Conservation (phyloP, 352 stramenopile species). For the Lagenidium sp. region DNA sequence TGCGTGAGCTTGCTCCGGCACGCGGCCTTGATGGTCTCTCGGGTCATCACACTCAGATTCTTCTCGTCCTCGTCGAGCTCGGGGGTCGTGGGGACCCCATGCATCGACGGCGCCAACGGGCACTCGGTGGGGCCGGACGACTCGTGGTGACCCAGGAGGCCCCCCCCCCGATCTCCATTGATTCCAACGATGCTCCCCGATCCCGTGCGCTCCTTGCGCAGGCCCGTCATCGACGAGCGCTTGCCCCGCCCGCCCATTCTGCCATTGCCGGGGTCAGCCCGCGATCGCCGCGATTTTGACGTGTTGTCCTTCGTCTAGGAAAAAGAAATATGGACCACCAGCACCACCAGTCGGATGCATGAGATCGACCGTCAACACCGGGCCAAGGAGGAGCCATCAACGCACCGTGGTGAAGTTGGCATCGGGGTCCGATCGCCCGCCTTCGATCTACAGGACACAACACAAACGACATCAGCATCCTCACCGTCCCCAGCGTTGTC, state of each 20-base stretch:
- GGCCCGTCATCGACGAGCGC: not conserved
- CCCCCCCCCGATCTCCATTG: not conserved
- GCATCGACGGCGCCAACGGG: too few species aligned
- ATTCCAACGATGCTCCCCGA: not conserved
- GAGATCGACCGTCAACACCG: not conserved
- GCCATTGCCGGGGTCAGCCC: not conserved
- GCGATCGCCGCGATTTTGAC: slow-evolving; percentile 5
- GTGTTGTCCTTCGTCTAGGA: not conserved
- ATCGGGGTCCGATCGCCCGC: slow-evolving; percentile 51
- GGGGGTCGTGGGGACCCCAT: slow-evolving; percentile 8
- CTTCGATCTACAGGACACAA: slow-evolving; percentile 39
- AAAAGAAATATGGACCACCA: not conserved
- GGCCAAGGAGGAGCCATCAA: not conserved
- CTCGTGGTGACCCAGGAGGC: too few species aligned
- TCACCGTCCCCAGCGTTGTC: not conserved
- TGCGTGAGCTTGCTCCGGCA: slow-evolving; percentile 44
- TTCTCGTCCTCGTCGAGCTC: slow-evolving; percentile 27
- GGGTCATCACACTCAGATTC: slow-evolving; percentile 32
- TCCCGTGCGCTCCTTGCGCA: not conserved
- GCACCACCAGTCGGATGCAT: not conserved
- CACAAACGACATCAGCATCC: not conserved
- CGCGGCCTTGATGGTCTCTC: slow-evolving; percentile 59
- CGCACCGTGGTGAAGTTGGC: slow-evolving; percentile 49
- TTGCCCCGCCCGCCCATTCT: slow-evolving; percentile 3
- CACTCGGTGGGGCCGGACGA: too few species aligned